Base-by-base conservation (phyloP, 495 filamentous ascomycete species). In the Chaetomium cochliodes region DNA sequence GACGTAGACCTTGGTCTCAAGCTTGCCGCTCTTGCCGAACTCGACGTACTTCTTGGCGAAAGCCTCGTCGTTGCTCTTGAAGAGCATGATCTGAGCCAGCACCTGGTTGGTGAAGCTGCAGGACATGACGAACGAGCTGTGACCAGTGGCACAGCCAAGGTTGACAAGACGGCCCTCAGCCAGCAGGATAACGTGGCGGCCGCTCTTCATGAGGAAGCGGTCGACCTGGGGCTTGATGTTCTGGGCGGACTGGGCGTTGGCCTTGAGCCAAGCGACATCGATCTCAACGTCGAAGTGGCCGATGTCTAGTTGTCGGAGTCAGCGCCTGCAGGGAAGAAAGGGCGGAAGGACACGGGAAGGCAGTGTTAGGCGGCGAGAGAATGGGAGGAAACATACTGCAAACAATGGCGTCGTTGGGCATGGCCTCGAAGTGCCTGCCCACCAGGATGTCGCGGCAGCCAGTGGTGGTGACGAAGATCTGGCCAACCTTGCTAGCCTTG, bases 101-200 rank as follows among this genome's bases (percentile, higher is more conserved):
- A 97, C 94, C 86, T 98, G 94, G 88, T 98, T 98, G 84, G 93
- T 97, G 90, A 98, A 98, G 66, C 93, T 97, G 90, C 94, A 98
- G 69, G 92, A 96, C 94, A 98, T 97, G 86, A 98, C 94, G 83
- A 98, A 98, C 55, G 93, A 97, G 71, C 93, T 96, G 90, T 98
- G 94, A 66, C 94, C 94, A 65, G 94, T 98, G 74, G 94, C 94
- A 82, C 94, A 98, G 78, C 94, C 94, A 61, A 98, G 85, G 86
- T 98, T 98, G 81, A 98, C 96, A 62, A 98, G 90, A 84, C 94
- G 93, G 70, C 94, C 94, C 81, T 98, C 94, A 68, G 94, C 94
- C 63, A 98, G 87, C 66, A 98, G 92, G 77, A 98, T 96, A 84
- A 98, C 92, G 84, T 97, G 90, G 73, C 90, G 89, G 81, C 96